phyloP scores from a whole-genome alignment of 148 eudicot species.

The Fagopyrum esculentum region DNA sequence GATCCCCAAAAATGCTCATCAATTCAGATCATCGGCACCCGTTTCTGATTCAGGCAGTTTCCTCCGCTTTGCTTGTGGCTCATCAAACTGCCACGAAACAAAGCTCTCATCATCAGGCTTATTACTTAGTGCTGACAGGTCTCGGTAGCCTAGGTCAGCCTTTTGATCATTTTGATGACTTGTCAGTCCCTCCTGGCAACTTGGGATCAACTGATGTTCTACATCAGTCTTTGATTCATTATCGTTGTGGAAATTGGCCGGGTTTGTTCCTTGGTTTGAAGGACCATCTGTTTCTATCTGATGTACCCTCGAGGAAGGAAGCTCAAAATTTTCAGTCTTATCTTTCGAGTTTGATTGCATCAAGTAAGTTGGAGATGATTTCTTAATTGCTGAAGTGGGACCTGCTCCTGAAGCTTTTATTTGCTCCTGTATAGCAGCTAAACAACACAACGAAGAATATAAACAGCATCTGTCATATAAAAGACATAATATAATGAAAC shows the following conservation, averaged over 20 bases:
- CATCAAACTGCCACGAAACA: slow-evolving; percentile 42
- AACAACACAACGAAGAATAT: background rate
- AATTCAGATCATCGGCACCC: slow-evolving; percentile 11
- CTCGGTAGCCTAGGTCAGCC: slow-evolving; percentile 18
- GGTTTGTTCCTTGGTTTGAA: slow-evolving; percentile 6
- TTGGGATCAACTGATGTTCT: slow-evolving; percentile 52
- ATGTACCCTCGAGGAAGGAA: slow-evolving; percentile 20
- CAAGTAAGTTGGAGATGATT: slow-evolving; percentile 29
- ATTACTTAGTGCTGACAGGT: slow-evolving; percentile 26
- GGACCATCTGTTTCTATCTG: slow-evolving; percentile 14
- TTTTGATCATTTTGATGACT: slow-evolving; percentile 18
- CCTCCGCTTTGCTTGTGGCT: slow-evolving; percentile 42
- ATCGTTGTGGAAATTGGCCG: slow-evolving; percentile 21
- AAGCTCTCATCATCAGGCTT: slow-evolving; percentile 26
- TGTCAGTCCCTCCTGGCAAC: slow-evolving; percentile 17
- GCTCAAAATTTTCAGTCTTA: slow-evolving; percentile 20
- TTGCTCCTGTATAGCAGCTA: slow-evolving; percentile 49
- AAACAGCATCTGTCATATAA: background rate
- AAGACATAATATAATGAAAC: too few species aligned
- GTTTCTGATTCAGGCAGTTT: slow-evolving; percentile 27
- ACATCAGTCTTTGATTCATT: slow-evolving; percentile 25
- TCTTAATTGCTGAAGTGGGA: slow-evolving; percentile 33
- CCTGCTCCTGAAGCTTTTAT: slow-evolving; percentile 35
- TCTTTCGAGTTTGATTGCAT: slow-evolving; percentile 16
- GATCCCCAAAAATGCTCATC: background rate